A percentile compares a stretch with the other conserved stretches of the same genome.
These are phyloP conservation scores for Penicillium sp. DNA, from an alignment of 2,329 filamentous ascomycete species.

Conservation along the genomic window DNA sequence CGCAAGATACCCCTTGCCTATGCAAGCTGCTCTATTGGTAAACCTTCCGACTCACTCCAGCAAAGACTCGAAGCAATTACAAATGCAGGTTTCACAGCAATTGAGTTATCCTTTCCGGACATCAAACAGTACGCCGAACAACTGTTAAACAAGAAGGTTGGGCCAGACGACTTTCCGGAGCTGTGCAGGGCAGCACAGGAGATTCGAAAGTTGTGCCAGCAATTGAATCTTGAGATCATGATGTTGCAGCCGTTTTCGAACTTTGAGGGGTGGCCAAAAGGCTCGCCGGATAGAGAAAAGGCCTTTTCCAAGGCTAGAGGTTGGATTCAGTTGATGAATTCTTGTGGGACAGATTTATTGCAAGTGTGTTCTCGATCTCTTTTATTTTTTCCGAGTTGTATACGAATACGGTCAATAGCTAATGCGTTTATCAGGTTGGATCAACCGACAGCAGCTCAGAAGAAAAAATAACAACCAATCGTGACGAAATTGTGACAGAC, in stretches of 20 bases:
- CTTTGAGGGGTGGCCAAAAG: conserved; percentile 69
- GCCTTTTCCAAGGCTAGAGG: conserved; percentile 61
- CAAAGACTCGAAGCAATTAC: conserved; percentile 38
- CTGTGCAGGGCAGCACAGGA: conserved; percentile 54
- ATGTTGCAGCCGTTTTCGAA: conserved; percentile 74
- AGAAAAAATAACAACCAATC: conserved; percentile 49
- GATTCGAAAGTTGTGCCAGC: conserved; percentile 53
- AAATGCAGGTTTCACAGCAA: conserved; percentile 51
- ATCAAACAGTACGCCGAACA: conserved; percentile 60
- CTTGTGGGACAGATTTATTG: conserved; percentile 64
- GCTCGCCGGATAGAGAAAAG: conserved; percentile 55
- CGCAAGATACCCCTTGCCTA: conserved; percentile 35
- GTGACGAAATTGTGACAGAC: conserved; percentile 55
- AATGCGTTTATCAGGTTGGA: conserved; percentile 42
- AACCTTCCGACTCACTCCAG: conserved; percentile 31
- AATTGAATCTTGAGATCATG: conserved; percentile 57
- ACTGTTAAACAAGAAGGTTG: conserved; percentile 46
- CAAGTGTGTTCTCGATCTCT: conserved; percentile 48
- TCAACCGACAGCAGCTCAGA: conserved; percentile 58
- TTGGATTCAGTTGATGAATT: conserved; percentile 70
- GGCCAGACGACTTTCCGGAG: conserved; percentile 56
- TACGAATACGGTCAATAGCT: background rate
- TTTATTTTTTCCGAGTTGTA: background rate
- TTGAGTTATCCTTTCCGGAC: conserved; percentile 73
- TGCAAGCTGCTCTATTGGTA: conserved; percentile 42